Conservation (phyloP, 352 stramenopile species). For the Phytopythium sindhum region DNA sequence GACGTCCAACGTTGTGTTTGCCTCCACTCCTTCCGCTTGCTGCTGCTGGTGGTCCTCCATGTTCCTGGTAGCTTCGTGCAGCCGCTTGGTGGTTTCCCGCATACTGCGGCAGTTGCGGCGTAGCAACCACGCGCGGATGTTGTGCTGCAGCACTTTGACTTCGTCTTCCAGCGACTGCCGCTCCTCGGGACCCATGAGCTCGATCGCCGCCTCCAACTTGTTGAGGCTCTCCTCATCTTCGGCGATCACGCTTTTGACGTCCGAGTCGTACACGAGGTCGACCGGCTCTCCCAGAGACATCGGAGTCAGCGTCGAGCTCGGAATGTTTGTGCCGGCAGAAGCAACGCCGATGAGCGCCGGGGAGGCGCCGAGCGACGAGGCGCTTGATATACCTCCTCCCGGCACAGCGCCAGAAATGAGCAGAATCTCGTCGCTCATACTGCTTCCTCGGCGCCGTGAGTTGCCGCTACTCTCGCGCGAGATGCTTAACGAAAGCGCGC, state of each 20-base stretch:
- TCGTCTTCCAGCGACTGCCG: constrained; percentile 83
- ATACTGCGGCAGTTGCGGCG: constrained; percentile 88
- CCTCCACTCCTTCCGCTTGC: constrained; percentile 18
- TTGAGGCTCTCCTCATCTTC: constrained; percentile 72
- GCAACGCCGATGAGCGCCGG: not conserved
- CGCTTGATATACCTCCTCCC: not conserved
- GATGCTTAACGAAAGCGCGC: constrained; percentile 75
- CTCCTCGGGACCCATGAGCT: constrained; percentile 86
- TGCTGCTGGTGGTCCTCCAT: constrained; percentile 63
- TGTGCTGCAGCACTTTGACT: constrained; percentile 81
- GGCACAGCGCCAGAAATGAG: not conserved
- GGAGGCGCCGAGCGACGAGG: not conserved
- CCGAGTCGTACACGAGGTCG: constrained; percentile 52
- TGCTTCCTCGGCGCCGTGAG: constrained; percentile 48
- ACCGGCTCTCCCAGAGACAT: constrained; percentile 16
- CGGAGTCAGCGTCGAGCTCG: not conserved
- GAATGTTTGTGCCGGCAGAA: not conserved
- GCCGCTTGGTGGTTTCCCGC: constrained; percentile 78
- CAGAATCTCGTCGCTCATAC: constrained; percentile 46
- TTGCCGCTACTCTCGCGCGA: constrained; percentile 43
- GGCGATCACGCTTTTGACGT: constrained; percentile 83
- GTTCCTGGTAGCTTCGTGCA: constrained; percentile 69
- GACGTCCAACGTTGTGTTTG: constrained; percentile 16
- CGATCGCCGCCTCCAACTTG: constrained; percentile 79
- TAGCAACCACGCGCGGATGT: constrained; percentile 84